phyloP scores from a whole-genome alignment of 2,329 filamentous ascomycete species.

The Zalaria sp. region DNA sequence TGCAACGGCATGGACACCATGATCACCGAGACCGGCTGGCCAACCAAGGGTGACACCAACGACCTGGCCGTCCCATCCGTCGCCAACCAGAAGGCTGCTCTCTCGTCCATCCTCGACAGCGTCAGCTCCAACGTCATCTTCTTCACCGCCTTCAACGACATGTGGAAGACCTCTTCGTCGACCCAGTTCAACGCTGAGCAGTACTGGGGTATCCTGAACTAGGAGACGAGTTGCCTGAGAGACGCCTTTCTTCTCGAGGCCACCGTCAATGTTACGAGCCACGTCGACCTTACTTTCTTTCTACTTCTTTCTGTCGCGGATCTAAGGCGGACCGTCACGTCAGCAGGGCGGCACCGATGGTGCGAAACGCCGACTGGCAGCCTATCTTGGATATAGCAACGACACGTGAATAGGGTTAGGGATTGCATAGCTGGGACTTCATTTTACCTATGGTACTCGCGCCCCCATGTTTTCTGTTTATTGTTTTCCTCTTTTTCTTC shows the following conservation, averaged over 20 bases:
- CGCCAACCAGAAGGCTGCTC: conserved; percentile 51
- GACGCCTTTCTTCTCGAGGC: background rate
- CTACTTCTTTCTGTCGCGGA: too few relatives aligned
- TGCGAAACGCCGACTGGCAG: too few relatives aligned
- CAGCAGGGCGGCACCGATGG: too few relatives aligned
- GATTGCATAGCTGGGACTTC: too few relatives aligned
- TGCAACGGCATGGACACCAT: conserved; percentile 48
- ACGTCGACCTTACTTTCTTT: too few relatives aligned
- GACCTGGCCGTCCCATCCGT: conserved; percentile 52
- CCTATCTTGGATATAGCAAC: too few relatives aligned
- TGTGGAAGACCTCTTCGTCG: conserved; percentile 56
- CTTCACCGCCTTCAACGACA: conserved; percentile 67
- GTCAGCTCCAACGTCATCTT: conserved; percentile 52
- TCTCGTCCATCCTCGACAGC: conserved; percentile 47
- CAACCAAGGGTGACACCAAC: conserved; percentile 52
- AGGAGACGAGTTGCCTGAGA: background rate
- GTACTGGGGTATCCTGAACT: conserved; percentile 47
- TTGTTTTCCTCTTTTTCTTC: background rate
- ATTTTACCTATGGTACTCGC: background rate
- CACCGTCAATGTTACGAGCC: background rate
- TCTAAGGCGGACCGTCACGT: too few relatives aligned
- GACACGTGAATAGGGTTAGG: too few relatives aligned
- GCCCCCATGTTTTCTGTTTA: background rate
- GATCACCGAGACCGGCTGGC: conserved; percentile 79
- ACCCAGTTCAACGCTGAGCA: conserved; percentile 58